Conservation (phyloP, 768 basidiomycete genomes). For the Mycena leptocephala region DNA sequence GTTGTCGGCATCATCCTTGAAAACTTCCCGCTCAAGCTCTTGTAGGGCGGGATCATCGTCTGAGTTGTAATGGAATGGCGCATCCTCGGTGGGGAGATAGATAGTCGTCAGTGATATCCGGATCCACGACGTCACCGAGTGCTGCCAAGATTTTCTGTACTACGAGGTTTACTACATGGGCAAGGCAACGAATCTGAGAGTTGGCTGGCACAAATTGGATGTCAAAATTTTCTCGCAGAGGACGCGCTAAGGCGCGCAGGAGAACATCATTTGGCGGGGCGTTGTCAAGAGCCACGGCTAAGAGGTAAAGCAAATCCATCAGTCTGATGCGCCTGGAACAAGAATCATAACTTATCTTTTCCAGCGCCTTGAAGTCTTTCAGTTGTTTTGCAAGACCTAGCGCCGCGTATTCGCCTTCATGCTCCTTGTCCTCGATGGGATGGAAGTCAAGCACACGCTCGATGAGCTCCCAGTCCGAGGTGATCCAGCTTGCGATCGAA, state of each 20-base stretch:
- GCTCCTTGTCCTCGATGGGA: conserved; percentile 1
- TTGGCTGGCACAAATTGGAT: conserved; percentile 39
- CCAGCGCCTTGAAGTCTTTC: background rate
- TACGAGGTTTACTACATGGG: too few species aligned
- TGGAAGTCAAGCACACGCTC: too few species aligned
- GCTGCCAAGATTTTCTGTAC: too few species aligned
- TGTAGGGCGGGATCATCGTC: background rate
- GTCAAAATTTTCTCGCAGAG: conserved; percentile 42
- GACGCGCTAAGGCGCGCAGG: conserved; percentile 31
- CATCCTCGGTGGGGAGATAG: background rate
- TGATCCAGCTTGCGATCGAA: too few species aligned
- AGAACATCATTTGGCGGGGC: conserved; percentile 52
- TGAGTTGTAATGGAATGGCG: background rate
- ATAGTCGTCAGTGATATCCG: too few species aligned
- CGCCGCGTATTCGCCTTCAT: too few species aligned
- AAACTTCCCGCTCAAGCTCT: background rate
- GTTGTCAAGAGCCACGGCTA: too few species aligned
- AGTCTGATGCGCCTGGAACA: conserved; percentile 58
- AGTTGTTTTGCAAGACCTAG: background rate
- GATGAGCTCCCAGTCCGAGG: too few species aligned
- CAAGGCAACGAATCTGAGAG: too few species aligned
- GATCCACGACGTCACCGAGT: too few species aligned
- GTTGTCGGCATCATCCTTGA: background rate
- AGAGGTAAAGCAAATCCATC: too few species aligned
- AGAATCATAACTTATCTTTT: background rate